A percentile compares a stretch with the other conserved stretches of the same genome.
Conservation (phyloP, 2,329 filamentous ascomycete species). For the Trichoderma sp. region DNA sequence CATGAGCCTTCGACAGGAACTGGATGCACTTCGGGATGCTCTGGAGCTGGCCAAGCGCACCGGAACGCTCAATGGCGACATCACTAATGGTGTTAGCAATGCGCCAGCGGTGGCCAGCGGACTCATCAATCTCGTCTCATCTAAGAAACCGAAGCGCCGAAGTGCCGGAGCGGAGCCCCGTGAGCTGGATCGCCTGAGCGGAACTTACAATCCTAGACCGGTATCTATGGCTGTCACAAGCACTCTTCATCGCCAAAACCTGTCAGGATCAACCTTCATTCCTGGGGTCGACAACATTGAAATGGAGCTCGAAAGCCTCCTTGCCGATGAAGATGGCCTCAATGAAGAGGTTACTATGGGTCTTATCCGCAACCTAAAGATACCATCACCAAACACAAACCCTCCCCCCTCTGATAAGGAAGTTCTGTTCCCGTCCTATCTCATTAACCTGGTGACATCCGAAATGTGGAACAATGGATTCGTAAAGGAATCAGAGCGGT, state of each 20-base stretch:
- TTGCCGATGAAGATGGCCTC: constrained; percentile 91
- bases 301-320: constrained; percentile 86
- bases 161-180: constrained; percentile 85
- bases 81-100: constrained; percentile 37
- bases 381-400: constrained; percentile 80
- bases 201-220: constrained; percentile 87
- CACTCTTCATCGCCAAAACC: constrained; percentile 64
- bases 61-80: constrained; percentile 67
- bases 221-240: constrained; percentile 89
- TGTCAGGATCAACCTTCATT: constrained; percentile 73
- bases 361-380: constrained; percentile 93
- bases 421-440: constrained; percentile 95
- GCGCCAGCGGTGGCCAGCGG: constrained; percentile 62
- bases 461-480: constrained; percentile 99
- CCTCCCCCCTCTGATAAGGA: constrained; percentile 97
- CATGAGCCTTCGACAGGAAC: constrained; percentile 77
- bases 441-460: constrained; percentile 97
- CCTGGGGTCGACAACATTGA: constrained; percentile 87
- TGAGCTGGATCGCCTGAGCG: constrained; percentile 85
- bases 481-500: constrained; percentile 98
- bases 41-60: constrained; percentile 81
- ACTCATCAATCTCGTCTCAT: constrained; percentile 93
- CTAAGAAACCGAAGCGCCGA: constrained; percentile 93
- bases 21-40: constrained; percentile 87
- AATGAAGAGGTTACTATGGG: constrained; percentile 98